Evolutionary conservation across 805 yeast genomes (phyloP).

Genomic region (Saccharomyces cerevisiae): DNA sequence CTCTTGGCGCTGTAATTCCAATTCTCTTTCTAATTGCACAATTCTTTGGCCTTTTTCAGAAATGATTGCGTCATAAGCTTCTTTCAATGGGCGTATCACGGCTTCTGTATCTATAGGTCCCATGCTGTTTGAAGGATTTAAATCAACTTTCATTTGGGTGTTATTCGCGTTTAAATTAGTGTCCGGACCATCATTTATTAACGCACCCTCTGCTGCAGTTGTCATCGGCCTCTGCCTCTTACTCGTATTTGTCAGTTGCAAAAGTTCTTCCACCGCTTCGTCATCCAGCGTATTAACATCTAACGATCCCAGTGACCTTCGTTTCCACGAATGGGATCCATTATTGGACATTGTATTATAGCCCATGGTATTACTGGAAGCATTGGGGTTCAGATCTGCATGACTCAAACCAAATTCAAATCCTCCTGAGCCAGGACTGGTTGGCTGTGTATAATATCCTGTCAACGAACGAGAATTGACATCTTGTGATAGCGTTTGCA

Average conservation of each 20-base stretch:
- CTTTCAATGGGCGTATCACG: constrained; percentile 16
- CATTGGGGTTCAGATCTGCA: constrained; percentile 3
- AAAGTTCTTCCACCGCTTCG: constrained; percentile 25
- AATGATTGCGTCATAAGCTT: constrained; percentile 21
- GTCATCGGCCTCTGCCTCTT: constrained; percentile 15
- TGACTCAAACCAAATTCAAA: constrained; percentile 11
- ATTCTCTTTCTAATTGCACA: constrained; percentile 23
- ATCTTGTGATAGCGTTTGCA: constrained; percentile 23
- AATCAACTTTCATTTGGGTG: constrained; percentile 1
- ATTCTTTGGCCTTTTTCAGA: constrained; percentile 28
- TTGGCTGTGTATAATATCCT: constrained; percentile 29
- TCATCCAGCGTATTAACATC: constrained; percentile 23
- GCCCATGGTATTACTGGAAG: not conserved
- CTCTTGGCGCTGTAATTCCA: constrained; percentile 29
- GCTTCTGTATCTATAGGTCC: not conserved
- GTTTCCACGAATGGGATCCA: constrained; percentile 13
- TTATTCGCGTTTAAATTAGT: constrained; percentile 1
- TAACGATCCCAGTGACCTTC: constrained; percentile 21
- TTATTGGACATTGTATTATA: not conserved
- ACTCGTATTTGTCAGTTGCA: constrained; percentile 22
- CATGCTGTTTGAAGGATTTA: not conserved
- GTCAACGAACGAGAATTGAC: constrained; percentile 20
- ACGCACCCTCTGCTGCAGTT: constrained; percentile 4
- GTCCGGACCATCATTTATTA: constrained; percentile 2
- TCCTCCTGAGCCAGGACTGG: constrained; percentile 24